Conservation (phyloP, 108 stramenopile species). For the Seminavis robusta region DNA sequence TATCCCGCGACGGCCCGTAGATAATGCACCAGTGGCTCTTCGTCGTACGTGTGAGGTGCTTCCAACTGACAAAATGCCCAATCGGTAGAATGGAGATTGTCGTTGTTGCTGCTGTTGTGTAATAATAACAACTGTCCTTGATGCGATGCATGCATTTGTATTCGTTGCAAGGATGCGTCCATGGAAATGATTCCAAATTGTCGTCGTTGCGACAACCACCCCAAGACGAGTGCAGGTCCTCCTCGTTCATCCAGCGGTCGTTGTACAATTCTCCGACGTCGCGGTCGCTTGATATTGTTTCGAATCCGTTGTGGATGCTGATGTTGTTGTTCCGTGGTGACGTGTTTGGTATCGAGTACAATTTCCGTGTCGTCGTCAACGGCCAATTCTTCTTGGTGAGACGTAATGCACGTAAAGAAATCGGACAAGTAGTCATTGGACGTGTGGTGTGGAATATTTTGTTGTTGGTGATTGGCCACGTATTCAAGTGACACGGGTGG, state of each 20-base stretch:
- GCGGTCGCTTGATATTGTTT: too few relatives aligned
- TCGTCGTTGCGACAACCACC: slow-evolving; percentile 80
- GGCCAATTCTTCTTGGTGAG: slow-evolving; percentile 11
- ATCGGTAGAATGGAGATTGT: slow-evolving; percentile 44
- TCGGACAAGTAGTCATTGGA: slow-evolving; percentile 77
- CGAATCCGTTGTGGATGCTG: too few relatives aligned
- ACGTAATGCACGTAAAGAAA: slow-evolving; percentile 77
- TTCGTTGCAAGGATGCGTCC: slow-evolving; percentile 42
- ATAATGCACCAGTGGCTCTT: slow-evolving; percentile 88
- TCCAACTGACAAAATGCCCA: slow-evolving; percentile 83
- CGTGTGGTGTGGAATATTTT: slow-evolving; percentile 25
- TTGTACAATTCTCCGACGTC: slow-evolving; percentile 4
- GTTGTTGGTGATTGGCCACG: background rate
- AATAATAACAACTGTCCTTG: slow-evolving; percentile 45
- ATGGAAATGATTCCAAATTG: slow-evolving; percentile 79
- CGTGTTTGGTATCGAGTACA: background rate
- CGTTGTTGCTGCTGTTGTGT: slow-evolving; percentile 16
- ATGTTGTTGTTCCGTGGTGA: slow-evolving; percentile 19
- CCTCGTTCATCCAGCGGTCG: slow-evolving; percentile 74
- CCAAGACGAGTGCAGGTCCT: slow-evolving; percentile 80
- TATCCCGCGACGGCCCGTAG: slow-evolving; percentile 69
- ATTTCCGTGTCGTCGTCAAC: background rate
- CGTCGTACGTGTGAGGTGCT: slow-evolving; percentile 70
- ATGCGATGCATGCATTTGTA: slow-evolving; percentile 67
- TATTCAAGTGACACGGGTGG: slow-evolving; percentile 13